A percentile compares a stretch with the other conserved stretches of the same genome.
Conservation (phyloP, 1,284 basidiomycete species). For the Sparassis latifolia region DNA sequence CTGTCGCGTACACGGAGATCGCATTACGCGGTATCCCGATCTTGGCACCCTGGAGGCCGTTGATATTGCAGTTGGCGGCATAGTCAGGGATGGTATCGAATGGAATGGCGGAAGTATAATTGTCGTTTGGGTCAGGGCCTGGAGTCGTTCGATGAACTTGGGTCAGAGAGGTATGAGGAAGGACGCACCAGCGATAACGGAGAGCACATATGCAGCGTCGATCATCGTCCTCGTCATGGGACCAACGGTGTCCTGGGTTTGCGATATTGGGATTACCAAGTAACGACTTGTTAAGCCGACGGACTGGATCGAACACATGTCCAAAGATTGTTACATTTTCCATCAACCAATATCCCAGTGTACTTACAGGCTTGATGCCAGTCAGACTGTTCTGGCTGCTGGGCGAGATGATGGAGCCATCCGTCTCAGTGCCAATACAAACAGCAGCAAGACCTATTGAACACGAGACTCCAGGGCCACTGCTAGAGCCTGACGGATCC, state of each 20-base stretch:
- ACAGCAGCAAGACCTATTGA: constrained; percentile 58
- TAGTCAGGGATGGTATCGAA: constrained; percentile 30
- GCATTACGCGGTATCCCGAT: constrained; percentile 32
- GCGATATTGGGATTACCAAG: constrained; percentile 43
- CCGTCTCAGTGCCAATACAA: constrained; percentile 59
- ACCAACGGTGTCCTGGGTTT: constrained; percentile 44
- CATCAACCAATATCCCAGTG: constrained; percentile 42
- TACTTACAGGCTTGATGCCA: constrained; percentile 40
- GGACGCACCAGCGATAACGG: constrained; percentile 32
- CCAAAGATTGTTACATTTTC: constrained; percentile 27
- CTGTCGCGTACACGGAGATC: constrained; percentile 8
- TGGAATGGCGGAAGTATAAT: constrained; percentile 37
- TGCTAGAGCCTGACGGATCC: constrained; percentile 60
- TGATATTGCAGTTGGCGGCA: constrained; percentile 26
- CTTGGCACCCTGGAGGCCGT: constrained; percentile 31
- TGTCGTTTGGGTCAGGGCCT: constrained; percentile 34
- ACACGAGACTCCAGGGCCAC: constrained; percentile 54
- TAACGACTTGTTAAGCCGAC: background rate
- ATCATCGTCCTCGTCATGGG: constrained; percentile 40
- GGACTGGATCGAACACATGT: background rate
- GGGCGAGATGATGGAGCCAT: constrained; percentile 53
- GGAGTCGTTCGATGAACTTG: too few relatives aligned
- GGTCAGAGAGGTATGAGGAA: too few relatives aligned
- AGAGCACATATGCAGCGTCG: constrained; percentile 38
- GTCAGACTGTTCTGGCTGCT: constrained; percentile 38